phyloP scores from a whole-genome alignment of 148 eudicot species.

The Arctostaphylos glauca region DNA sequence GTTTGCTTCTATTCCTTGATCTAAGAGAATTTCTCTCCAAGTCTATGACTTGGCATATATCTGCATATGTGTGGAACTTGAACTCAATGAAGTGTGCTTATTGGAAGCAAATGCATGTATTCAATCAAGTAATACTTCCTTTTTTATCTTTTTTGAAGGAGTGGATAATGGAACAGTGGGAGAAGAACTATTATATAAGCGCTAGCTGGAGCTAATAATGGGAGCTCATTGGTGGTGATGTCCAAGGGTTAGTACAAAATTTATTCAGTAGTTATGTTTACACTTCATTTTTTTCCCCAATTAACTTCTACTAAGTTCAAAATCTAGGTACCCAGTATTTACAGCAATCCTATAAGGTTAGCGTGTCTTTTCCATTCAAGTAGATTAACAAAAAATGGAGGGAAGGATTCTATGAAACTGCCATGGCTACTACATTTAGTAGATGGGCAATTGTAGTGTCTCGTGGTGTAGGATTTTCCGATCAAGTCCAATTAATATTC shows the following conservation, averaged over 20 bases:
- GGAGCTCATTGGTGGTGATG: constrained; percentile 88
- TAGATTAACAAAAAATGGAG: constrained; percentile 98
- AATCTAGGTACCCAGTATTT: constrained; percentile 68
- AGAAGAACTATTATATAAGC: constrained; percentile 82
- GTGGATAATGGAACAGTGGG: constrained; percentile 99
- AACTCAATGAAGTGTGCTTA: not conserved
- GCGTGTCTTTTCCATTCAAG: constrained; percentile 91
- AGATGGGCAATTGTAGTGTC: constrained; percentile 99
- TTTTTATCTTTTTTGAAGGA: constrained; percentile 42
- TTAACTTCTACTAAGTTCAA: constrained; percentile 1
- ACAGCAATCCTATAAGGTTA: constrained; percentile 96
- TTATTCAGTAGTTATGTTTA: not conserved
- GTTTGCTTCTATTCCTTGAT: constrained; percentile 25
- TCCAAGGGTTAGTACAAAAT: constrained; percentile 64
- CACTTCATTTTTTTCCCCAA: not conserved
- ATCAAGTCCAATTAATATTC: constrained; percentile 52
- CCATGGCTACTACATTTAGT: constrained; percentile 92
- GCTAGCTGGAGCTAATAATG: constrained; percentile 87
- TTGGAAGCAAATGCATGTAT: not conserved
- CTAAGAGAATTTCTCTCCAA: not conserved
- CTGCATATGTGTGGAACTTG: not conserved
- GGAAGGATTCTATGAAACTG: constrained; percentile 85
- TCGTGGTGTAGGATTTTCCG: constrained; percentile 78
- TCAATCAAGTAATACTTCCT: not conserved
- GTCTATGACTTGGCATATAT: not conserved